Base-by-base conservation (phyloP, 371 early-diverging fungal species). In the Lichtheimia corymbifera region DNA sequence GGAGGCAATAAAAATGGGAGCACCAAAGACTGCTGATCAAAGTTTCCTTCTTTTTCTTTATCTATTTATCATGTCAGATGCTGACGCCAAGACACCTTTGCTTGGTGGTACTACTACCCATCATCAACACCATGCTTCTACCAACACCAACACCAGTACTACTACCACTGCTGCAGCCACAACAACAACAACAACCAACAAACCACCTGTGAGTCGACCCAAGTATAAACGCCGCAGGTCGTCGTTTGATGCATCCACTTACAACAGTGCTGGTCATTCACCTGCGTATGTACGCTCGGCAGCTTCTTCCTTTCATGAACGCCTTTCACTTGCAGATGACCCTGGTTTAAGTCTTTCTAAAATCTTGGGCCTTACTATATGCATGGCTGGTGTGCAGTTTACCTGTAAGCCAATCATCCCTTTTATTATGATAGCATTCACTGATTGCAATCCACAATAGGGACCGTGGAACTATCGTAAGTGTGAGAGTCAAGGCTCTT, bases 341-440 rank as follows among this genome's bases (percentile, higher is more conserved):
- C 63, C 63, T 24, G 67, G 67, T 27, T 56, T 67, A 17, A 44
- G 12, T 14, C 25, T 67, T 15, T n/a, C 14, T 1, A 58, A 63
- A 53, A 51, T 67, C 24, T 44, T 67, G n/a, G 63, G 59, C 5
- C 54, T 67, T 15, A 67, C 67, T 15, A 44, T 67, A 12, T 67
- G 85, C 61, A 84, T 87, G 85, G 82, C 84, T 12, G 87, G 87
- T n/a, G 83, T 87, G 3, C 87, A 87, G 47, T 87, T 87, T 62
- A 85, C 85, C 30, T 87, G 87, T 84, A 75, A 76, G 79, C 20
- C 4, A n/a, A 17, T 25, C 24, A 11, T 44, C 11, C 5, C 0
- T 14, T 47, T n/a, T 25, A 4, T n/a, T n/a, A 41, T 7, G 24
- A 13, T n/a, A 50, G 35, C n/a, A 2, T 20, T 35, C 30, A 11